Base-by-base conservation (phyloP, 2,329 filamentous ascomycete genomes). In the Trichoderma semiorbis region DNA sequence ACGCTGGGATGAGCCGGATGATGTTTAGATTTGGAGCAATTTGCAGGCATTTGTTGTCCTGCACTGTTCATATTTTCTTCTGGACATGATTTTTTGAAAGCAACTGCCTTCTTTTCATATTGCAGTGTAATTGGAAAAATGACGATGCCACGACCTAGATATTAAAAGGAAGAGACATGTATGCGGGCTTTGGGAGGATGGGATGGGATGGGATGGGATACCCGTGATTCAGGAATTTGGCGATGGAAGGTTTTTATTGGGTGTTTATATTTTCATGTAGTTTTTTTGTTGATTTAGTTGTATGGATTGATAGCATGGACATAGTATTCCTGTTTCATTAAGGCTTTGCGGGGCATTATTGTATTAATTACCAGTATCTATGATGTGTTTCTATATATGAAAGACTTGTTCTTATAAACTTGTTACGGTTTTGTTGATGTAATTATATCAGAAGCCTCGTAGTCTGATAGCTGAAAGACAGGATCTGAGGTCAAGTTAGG, bases 1-100 rank as follows among this genome's bases (percentile, higher is more conserved):
- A 76, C 83, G 83, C 72, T 89, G 87, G 87, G 84, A 86, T 50
- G 81, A 82, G 21, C 11, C 66, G 6, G 66, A 69, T 39, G 66
- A 47, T 11, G 36, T 53, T n/a, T 69, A 63, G 36, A 21, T n/a
- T 43, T 12, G 5, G 43, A 21, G 24, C 12, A 14, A 10, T 43
- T 43, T 24, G 21, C 18, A 24, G 36, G 14, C 5, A 3, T n/a
- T 50, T 53, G 16, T 30, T 53, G n/a, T 24, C 28, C 6, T 26
- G 39, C 7, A 11, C 12, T 36, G 28, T 21, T 21, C 10, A 47
- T 53, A 5, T n/a, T 24, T 16, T 61, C 21, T 34, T 62, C 30
- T 61, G 57, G 66, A 36, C 39, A 69, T 61, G 14, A 11, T 1
- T 60, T 30, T 24, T 50, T 69, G 12, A 28, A 57, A 10, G 21